Conservation (phyloP, 805 yeast genomes). For the Metschnikowia hibisci region DNA sequence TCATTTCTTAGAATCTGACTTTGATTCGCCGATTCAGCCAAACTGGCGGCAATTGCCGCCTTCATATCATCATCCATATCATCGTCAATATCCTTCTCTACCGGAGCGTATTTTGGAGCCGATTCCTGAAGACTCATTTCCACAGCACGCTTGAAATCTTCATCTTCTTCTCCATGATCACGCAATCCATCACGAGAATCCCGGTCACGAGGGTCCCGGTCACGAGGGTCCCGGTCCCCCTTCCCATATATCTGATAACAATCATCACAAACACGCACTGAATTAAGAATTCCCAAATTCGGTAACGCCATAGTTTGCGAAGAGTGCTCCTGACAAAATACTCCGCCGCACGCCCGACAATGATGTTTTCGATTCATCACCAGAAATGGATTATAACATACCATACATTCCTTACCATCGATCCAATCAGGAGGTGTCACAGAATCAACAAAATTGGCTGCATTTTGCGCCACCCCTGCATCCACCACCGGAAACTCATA, state of each 20-base stretch:
- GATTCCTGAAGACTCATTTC: constrained; percentile 69
- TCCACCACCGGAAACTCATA: constrained; percentile 58
- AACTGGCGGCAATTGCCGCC: constrained; percentile 91
- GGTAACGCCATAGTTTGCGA: constrained; percentile 67
- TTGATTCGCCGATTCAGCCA: constrained; percentile 45
- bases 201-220: neutral
- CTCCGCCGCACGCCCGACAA: constrained; percentile 97
- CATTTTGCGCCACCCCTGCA: constrained; percentile 27
- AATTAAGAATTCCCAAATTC: constrained; percentile 77
- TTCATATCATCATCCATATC: constrained; percentile 81
- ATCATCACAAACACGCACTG: constrained; percentile 91
- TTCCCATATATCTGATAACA: constrained; percentile 62
- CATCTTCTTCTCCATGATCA: constrained; percentile 59
- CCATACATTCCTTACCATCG: constrained; percentile 93
- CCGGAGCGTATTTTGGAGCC: constrained; percentile 17
- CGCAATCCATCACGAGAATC: neutral
- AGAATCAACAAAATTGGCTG: constrained; percentile 66
- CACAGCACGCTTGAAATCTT: constrained; percentile 72
- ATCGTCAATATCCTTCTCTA: constrained; percentile 44
- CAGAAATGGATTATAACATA: constrained; percentile 76
- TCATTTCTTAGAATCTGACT: constrained; percentile 35
- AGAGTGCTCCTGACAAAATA: constrained; percentile 84
- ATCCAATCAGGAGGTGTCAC: constrained; percentile 97
- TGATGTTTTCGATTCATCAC: constrained; percentile 90
- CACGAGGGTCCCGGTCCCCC: constrained; percentile 21